Conservation (phyloP, 768 basidiomycete genomes). For the Suillus weaverae region DNA sequence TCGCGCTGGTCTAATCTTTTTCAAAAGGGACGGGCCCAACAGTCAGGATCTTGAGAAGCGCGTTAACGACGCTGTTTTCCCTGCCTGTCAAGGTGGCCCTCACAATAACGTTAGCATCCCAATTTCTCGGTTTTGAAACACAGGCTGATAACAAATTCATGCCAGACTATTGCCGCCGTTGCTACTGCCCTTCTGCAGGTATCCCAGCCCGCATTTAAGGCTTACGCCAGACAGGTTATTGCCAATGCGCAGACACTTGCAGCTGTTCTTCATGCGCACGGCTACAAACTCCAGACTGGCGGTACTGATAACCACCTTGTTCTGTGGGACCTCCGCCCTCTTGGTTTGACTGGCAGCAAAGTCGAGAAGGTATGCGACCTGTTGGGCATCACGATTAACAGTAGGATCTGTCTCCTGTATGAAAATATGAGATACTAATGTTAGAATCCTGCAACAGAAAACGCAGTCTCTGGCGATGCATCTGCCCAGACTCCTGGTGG, state of each 20-base stretch:
- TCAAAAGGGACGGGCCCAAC: constrained; percentile 86
- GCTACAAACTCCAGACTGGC: constrained; percentile 95
- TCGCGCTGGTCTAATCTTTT: constrained; percentile 97
- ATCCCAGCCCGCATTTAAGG: constrained; percentile 83
- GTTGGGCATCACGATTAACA: constrained; percentile 95
- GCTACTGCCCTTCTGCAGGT: constrained; percentile 93
- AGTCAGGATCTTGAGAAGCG: constrained; percentile 90
- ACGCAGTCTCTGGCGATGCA: constrained; percentile 94
- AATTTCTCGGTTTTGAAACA: neutral
- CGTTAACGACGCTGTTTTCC: constrained; percentile 98
- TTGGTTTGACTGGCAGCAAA: constrained; percentile 96
- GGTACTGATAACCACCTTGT: constrained; percentile 98
- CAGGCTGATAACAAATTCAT: neutral
- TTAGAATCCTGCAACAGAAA: constrained; percentile 51
- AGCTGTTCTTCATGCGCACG: constrained; percentile 64
- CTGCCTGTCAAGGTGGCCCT: constrained; percentile 98
- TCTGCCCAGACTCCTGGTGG: constrained; percentile 96
- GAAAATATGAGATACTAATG: neutral
- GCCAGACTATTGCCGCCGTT: constrained; percentile 88
- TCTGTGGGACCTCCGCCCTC: constrained; percentile 95
- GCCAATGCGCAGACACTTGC: constrained; percentile 82
- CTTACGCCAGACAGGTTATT: constrained; percentile 94
- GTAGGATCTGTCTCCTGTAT: constrained; percentile 42
- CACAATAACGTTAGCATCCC: constrained; percentile 83
- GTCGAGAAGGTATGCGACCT: constrained; percentile 98